phyloP scores from a whole-genome alignment of 305 asterid species.

The Fraxinus greggii region DNA sequence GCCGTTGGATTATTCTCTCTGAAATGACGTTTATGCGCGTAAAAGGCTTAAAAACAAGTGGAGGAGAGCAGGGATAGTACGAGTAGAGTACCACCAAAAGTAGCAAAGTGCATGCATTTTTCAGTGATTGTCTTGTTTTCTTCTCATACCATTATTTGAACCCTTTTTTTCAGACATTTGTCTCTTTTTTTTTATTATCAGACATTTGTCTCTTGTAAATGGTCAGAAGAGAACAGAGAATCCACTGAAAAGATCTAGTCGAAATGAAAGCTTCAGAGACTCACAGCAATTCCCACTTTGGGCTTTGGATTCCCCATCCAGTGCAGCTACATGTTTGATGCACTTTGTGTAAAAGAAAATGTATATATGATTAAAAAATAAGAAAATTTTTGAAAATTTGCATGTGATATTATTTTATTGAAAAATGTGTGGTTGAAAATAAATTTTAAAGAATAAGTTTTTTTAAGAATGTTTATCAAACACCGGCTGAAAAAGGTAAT shows the following conservation, averaged over 20 bases:
- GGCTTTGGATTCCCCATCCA: not conserved
- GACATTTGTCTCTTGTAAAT: constrained; percentile 11
- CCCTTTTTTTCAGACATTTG: constrained; percentile 22
- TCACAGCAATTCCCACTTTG: not conserved
- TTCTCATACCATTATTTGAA: constrained; percentile 19
- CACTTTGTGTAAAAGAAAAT: too few species aligned
- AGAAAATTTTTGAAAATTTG: too few species aligned
- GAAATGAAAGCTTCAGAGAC: not conserved
- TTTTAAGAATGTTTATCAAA: too few species aligned
- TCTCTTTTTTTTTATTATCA: too few species aligned
- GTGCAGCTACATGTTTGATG: not conserved
- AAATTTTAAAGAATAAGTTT: too few species aligned
- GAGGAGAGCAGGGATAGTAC: not conserved
- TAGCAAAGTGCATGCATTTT: not conserved
- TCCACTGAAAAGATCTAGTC: not conserved
- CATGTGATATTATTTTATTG: too few species aligned
- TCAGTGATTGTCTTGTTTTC: constrained; percentile 20
- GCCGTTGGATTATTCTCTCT: not conserved
- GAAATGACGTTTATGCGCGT: constrained; percentile 13
- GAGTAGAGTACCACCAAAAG: not conserved
- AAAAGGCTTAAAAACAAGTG: constrained; percentile 15
- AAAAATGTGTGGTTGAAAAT: too few species aligned
- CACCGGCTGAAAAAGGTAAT: too few species aligned
- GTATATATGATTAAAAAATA: too few species aligned
- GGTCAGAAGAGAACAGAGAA: not conserved